Base-by-base conservation (phyloP, 1,139 yeast genomes). In the Fermentozyma sake region DNA sequence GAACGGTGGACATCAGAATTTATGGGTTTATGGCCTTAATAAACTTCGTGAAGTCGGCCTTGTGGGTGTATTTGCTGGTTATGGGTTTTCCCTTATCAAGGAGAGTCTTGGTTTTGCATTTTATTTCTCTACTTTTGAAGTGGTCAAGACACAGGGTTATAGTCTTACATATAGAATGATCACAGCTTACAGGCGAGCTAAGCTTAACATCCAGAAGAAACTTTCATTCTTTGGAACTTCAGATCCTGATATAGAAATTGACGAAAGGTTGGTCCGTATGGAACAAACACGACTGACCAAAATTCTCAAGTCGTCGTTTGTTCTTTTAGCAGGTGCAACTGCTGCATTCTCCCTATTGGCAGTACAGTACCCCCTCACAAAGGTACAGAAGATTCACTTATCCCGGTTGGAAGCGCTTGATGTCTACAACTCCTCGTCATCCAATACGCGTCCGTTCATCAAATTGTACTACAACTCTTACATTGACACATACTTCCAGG, bases 31-130 rank as follows among this genome's bases (percentile, higher is more conserved):
- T 53, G 89, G 93, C 0, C 51, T 70, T 24, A 65, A 68, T 30
- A 85, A 86, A 45, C 57, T 87, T 31, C 64, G 62, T 37, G 84
- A 83, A 38, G 69, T 87, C 28, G 96, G 97, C 0, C 56, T 80
- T 10, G 68, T 76, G 4, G 96, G 96, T 1, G 91, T 91, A 4
- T 86, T 85, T 61, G 94, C 95, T 1, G 97, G 97, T 0, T 84
- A 79, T 50, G 72, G 81, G 9, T 63, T 86, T 27, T 81, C 91
- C 24, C 58, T 85, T 4, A 51, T 81, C 12, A 87, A 87, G 49
- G 97, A 89, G 42, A 76, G 89, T 39, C 43, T 83, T 16, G 95
- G 95, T 4, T 89, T 86, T 67, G 96, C 93, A 2, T 68, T 77
- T 32, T 89, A 87, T 52, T 89, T 89, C 49, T 72, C 86, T 14